Evolutionary conservation across 108 stramenopile genomes (phyloP), one percentile per base, ranked within the genome.

Genomic region (Pelagomonas calceolata): DNA sequence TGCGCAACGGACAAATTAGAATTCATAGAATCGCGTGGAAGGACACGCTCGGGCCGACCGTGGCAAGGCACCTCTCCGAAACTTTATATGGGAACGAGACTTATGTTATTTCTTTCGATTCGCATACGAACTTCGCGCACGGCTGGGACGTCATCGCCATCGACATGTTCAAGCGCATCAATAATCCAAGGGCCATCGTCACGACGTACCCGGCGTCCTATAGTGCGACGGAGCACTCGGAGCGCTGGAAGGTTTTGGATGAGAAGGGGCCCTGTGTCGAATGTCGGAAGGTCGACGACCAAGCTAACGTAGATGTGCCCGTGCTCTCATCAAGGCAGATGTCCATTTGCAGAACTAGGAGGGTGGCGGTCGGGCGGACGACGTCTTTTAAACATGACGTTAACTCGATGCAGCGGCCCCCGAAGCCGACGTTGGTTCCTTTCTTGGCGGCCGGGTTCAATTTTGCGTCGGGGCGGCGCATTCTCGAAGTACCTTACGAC

Each of bases 371-470:
- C 0, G 32, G 32, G 17, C 63, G 36, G 63, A 71, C 63, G 70
- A 71, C 70, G 32, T 64, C 63, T 21, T 63, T 64, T n/a, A 31
- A 64, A 29, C 63, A 71, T 12, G 70, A 71, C 32, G 63, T 71
- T 0, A 14, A 31, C 32, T 63, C 45, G 4, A 60, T 63, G 36
- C 4, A 64, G 30, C 32, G 63, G 26, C 33, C 63, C 32, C 5
- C 16, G 32, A 60, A 67, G 63, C 78, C 78, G 31, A 71, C 51
- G 1, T n/a, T 78, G 36, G 70, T 75, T 46, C 73, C 65, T 17
- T 78, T 74, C 68, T 74, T 73, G 73, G 78, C 78, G 7, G 78
- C 78, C 30, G 78, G 78, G 0, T 33, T 78, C 0, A 45, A 39
- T 10, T 78, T 78, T n/a, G 35, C 71, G n/a, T 29, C 69, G 4